Base-by-base conservation (phyloP, 352 stramenopile species). In the Thalassiosira livingstoniorum region DNA sequence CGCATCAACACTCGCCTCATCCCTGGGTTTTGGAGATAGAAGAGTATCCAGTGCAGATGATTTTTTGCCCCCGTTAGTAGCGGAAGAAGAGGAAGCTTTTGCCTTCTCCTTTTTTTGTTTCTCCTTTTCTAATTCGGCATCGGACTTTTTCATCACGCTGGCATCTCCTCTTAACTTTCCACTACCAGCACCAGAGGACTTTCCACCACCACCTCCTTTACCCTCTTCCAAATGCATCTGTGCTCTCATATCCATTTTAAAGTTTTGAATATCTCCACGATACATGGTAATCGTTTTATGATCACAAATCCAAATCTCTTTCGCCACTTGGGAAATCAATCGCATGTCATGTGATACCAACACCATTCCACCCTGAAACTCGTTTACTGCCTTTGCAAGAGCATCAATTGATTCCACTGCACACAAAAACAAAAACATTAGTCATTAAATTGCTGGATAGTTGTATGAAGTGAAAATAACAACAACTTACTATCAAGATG, bases 261-360 rank as follows among this genome's bases (percentile, higher is more conserved):
- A 95, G 55, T 89, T 88, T 37, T 88, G 81, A 66, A 95, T 95
- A 74, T 95, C 92, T 47, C 90, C 92, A 15, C 78, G 32, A 78
- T 94, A 95, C 42, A 86, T 90, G 7, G 76, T 84, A 60, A 95
- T 92, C 13, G 82, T 93, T 45, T 92, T 91, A 63, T 94, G 78
- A 69, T 95, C 88, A 60, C 90, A 95, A 62, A 94, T 92, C 92
- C 92, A 95, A 78, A 95, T 95, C 68, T 95, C 90, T 31, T 94
- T 91, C 18, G 92, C 90, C 21, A 96, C 91, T 87, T 99, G 96
- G 69, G 95, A 97, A 84, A 99, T 98, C 63, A 99, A 92, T 63
- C 97, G 94, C 97, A 99, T 86, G 95, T 99, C 97, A 94, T 99
- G 98, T 70, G 94, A 98, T 39, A 99, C 97, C 45, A 99, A 92